Evolutionary conservation across 345 rosid species (phyloP).

Genomic region (Populus simonii): DNA sequence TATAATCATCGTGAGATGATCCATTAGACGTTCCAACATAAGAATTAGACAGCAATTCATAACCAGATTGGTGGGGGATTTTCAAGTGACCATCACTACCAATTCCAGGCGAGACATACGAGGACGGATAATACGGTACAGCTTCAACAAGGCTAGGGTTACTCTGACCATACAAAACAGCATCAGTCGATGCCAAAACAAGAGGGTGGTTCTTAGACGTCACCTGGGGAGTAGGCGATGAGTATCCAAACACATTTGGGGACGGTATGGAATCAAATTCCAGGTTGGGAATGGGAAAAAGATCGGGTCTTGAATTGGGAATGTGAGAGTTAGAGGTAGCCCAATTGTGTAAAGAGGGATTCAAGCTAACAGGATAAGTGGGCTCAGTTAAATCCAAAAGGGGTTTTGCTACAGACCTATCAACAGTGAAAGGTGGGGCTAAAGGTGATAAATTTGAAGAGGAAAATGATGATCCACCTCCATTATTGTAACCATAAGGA

Average conservation of each 20-base stretch:
- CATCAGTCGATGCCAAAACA: conserved; percentile 19
- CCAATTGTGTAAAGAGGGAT: conserved; percentile 31
- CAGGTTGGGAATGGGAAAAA: neutral
- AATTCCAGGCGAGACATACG: conserved; percentile 27
- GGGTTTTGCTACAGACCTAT: conserved; percentile 27
- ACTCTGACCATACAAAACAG: conserved; percentile 24
- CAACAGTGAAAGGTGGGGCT: conserved; percentile 62
- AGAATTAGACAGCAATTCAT: conserved; percentile 23
- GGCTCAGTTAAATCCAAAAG: conserved; percentile 42
- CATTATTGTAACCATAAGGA: conserved; percentile 24
- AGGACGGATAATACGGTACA: conserved; percentile 36
- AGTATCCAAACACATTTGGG: conserved; percentile 23
- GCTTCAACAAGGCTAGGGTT: conserved; percentile 27
- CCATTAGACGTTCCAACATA: conserved; percentile 17
- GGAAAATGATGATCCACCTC: conserved; percentile 37
- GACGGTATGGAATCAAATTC: conserved; percentile 15
- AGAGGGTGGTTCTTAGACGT: conserved; percentile 20
- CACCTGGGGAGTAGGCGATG: conserved; percentile 20
- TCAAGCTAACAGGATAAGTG: conserved; percentile 17
- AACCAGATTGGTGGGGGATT: conserved; percentile 16
- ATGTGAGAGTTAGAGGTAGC: conserved; percentile 9
- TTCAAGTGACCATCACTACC: conserved; percentile 8
- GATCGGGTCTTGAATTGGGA: conserved; percentile 16
- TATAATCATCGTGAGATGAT: conserved; percentile 22
- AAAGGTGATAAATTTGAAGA: conserved; percentile 51